Evolutionary conservation across 2,329 filamentous ascomycete species (phyloP), one percentile per base, ranked within the genome.

Genomic region (Thelonectria discophora): DNA sequence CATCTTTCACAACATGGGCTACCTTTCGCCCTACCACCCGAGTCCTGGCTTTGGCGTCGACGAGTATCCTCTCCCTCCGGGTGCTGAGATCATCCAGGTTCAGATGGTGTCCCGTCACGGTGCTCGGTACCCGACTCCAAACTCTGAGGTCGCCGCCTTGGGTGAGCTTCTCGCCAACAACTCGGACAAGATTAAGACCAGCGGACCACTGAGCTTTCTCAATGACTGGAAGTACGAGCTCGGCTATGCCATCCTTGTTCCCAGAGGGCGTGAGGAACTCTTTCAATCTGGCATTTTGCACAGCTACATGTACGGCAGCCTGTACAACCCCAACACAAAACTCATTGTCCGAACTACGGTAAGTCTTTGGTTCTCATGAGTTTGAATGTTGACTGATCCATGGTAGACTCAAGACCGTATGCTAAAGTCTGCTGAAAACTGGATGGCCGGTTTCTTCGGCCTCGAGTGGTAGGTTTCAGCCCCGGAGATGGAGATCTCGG

Each of bases 391-490:
- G 37, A 40, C 65, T 73, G 51, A 73, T 63, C 42, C 1, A n/a
- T 1, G 15, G 1, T 34, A 82, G 79, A 91, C 90, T 1, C 89
- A 93, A 73, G 87, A 91, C 72, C 86, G 91, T 21, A 93, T 93
- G 90, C 79, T 90, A 20, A 88, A 93, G 73, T 89, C 85, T 40
- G 90, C 90, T 3, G 90, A 93, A 75, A 90, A 93, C 75, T 93
- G 92, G 76, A 78, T 93, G 72, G 88, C 90, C 6, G 91, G 91
- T 0, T 93, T 93, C 78, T 93, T 93, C 71, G 90, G 90, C 0
- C 82, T 92, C 0, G 85, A 89, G 48, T 93, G 90, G 81, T 82
- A 69, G 32, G 76, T 21, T 24, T 18, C 2, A 15, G 12, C 3
- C 10, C 9, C 6, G 11, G 7, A 30, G 11, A 17, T 20, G 12